A percentile compares a stretch with the other conserved stretches of the same genome.
Evolutionary conservation across 116 monocot species (phyloP).

Genomic region (Phalaenopsis hybrid): DNA sequence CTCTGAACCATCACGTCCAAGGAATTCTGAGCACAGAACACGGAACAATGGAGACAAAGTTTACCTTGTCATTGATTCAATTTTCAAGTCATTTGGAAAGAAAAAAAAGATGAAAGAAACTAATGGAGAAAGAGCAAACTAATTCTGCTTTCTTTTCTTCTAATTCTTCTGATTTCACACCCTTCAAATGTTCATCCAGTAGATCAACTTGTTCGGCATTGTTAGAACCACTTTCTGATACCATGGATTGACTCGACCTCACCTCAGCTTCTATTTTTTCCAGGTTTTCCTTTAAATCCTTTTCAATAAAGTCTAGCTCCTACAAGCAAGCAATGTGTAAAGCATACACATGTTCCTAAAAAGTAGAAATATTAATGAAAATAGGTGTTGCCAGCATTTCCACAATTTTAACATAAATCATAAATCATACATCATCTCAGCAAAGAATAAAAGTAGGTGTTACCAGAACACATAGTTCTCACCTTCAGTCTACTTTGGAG

Average conservation of each 20-base stretch:
- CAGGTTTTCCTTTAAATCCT: conserved; percentile 35
- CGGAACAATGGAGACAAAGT: conserved; percentile 5
- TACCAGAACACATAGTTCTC: not conserved
- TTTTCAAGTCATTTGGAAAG: not conserved
- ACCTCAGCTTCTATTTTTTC: conserved; percentile 28
- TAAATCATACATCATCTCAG: not conserved
- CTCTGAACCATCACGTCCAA: conserved; percentile 52
- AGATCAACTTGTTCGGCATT: conserved; percentile 15
- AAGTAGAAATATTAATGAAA: not conserved
- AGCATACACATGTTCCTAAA: not conserved
- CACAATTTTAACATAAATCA: not conserved
- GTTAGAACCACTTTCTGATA: conserved; percentile 14
- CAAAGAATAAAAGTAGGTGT: not conserved
- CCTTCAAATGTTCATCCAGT: conserved; percentile 21
- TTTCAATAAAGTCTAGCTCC: conserved; percentile 58
- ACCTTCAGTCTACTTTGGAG: conserved; percentile 68
- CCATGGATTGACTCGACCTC: conserved; percentile 22
- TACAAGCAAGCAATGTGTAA: conserved; percentile 18
- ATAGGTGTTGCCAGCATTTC: not conserved
- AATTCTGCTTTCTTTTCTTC: conserved; percentile 67
- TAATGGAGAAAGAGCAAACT: conserved; percentile 28
- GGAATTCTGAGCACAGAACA: conserved; percentile 23
- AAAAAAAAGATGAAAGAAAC: not conserved
- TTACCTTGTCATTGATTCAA: not conserved
- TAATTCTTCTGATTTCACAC: conserved; percentile 39